Conservation (phyloP, 495 filamentous ascomycete species). For the Baudoinia panamericana region DNA sequence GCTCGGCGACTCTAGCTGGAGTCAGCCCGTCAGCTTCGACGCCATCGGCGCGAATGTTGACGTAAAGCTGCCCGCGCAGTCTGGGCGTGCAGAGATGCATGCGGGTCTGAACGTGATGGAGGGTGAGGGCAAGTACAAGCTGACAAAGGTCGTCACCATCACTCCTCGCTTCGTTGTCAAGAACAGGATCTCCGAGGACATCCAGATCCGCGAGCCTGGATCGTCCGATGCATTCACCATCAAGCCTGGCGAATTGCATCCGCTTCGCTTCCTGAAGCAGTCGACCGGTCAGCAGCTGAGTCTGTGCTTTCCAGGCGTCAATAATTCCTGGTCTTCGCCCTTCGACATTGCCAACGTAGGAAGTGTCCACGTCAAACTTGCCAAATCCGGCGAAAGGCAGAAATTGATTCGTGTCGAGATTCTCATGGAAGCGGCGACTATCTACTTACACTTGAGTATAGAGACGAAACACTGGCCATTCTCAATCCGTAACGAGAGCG, state of each 20-base stretch:
- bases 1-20: constrained; percentile 83
- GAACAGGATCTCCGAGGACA: constrained; percentile 76
- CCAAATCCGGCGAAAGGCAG: constrained; percentile 78
- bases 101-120: constrained; percentile 76
- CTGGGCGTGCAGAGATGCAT: constrained; percentile 68
- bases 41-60: constrained; percentile 90
- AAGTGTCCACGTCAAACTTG: constrained; percentile 81
- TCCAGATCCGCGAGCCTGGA: constrained; percentile 77
- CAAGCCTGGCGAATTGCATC: constrained; percentile 60
- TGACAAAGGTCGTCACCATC: constrained; percentile 90
- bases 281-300: constrained; percentile 73
- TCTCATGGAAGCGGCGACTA: constrained; percentile 78
- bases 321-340: constrained; percentile 95
- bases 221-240: constrained; percentile 70
- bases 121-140: constrained; percentile 92
- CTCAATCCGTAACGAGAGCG: constrained; percentile 95
- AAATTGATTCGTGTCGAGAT: constrained; percentile 77
- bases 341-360: constrained; percentile 94
- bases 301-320: constrained; percentile 84
- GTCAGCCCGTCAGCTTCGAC: constrained; percentile 93
- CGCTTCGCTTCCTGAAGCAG: constrained; percentile 75
- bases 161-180: constrained; percentile 88
- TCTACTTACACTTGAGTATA: constrained; percentile 80
- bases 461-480: constrained; percentile 95
- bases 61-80: constrained; percentile 60